Base-by-base conservation (phyloP, 2,329 filamentous ascomycete species). In the Clathrospora elynae region DNA sequence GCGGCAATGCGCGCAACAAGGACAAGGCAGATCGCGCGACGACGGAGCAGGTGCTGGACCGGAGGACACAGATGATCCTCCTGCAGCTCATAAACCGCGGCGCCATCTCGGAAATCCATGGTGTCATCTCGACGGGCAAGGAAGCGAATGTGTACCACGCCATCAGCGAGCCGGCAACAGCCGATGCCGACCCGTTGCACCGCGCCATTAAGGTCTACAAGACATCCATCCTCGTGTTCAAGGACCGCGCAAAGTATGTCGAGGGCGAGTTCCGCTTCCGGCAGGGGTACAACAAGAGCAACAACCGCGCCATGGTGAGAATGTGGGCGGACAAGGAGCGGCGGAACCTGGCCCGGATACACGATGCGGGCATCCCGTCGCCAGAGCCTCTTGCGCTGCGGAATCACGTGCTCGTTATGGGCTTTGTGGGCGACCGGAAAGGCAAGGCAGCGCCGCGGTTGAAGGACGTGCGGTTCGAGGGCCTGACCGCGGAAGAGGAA, bases 321-420 rank as follows among this genome's bases (percentile, higher is more conserved):
- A 78, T 96, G 16, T 99, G 93, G 93, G 95, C 95, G 0, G 92
- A 99, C 74, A 99, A 99, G 74, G 93, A 99, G 73, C 95, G 95
- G 75, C 83, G 93, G 28, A 99, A 99, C 72, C 73, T 99, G 62
- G 85, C 90, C 56, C 81, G 93, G 42, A 86, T 99, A 50, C 78
- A 95, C 70, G 76, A 83, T 5, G 87, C 91, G 6, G 89, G 88
- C 6, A 96, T 99, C 40, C 87, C 90, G 5, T 95, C 88, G 57
- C 93, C 93, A 0, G 89, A 96, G 66, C 91, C 93, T 3, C 78
- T 97, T 47, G 85, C 86, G 59, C 83, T 99, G 35, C 90, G 92
- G 63, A 80, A 92, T n/a, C 91, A 99, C 64, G 92, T 99, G 4
- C 79, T 99, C 2, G 88, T 95, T 41, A 99, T 99, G 93, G 83